Evolutionary conservation across 2,329 filamentous ascomycete genomes (phyloP).

Genomic region (Sarocladiaceae sp.): DNA sequence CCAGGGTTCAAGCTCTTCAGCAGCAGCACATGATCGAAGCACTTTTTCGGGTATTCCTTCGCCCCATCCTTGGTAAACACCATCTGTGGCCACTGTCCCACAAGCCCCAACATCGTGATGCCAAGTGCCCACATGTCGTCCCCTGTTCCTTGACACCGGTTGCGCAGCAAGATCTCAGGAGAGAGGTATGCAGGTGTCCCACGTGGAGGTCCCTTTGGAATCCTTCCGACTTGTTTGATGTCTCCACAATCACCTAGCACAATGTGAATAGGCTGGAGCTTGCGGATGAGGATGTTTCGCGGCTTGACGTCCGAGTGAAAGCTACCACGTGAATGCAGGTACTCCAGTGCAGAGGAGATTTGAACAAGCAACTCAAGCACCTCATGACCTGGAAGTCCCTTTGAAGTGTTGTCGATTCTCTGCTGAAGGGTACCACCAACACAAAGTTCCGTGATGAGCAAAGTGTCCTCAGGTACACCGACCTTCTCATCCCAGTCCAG

Average conservation of each 20-base stretch:
- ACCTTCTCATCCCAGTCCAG: slow-evolving; percentile 22
- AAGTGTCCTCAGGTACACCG: slow-evolving; percentile 12
- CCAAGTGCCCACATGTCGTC: slow-evolving; percentile 33
- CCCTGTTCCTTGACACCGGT: slow-evolving; percentile 17
- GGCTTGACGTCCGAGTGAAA: slow-evolving; percentile 29
- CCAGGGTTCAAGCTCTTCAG: slow-evolving; percentile 20
- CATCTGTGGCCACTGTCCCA: slow-evolving; percentile 22
- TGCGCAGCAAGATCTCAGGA: slow-evolving; percentile 20
- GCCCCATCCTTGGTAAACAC: slow-evolving; percentile 13
- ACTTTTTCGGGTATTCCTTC: slow-evolving; percentile 4
- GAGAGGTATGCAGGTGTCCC: slow-evolving; percentile 26
- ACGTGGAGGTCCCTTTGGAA: not conserved
- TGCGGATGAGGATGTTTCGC: slow-evolving; percentile 25
- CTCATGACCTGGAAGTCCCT: slow-evolving; percentile 15
- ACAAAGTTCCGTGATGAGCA: slow-evolving; percentile 29
- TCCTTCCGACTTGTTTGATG: slow-evolving; percentile 14
- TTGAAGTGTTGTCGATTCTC: slow-evolving; percentile 18
- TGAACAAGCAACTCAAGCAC: slow-evolving; percentile 19
- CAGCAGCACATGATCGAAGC: slow-evolving; percentile 16
- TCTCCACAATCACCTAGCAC: slow-evolving; percentile 28
- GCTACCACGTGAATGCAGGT: slow-evolving; percentile 19
- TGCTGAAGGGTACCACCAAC: slow-evolving; percentile 21
- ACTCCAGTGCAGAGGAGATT: slow-evolving; percentile 20
- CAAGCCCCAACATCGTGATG: slow-evolving; percentile 24
- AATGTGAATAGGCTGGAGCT: slow-evolving; percentile 21